These are phyloP conservation scores for Dendrobium chrysotoxum DNA, from an alignment of 106 monocot genomes.

Conservation along the genomic window DNA sequence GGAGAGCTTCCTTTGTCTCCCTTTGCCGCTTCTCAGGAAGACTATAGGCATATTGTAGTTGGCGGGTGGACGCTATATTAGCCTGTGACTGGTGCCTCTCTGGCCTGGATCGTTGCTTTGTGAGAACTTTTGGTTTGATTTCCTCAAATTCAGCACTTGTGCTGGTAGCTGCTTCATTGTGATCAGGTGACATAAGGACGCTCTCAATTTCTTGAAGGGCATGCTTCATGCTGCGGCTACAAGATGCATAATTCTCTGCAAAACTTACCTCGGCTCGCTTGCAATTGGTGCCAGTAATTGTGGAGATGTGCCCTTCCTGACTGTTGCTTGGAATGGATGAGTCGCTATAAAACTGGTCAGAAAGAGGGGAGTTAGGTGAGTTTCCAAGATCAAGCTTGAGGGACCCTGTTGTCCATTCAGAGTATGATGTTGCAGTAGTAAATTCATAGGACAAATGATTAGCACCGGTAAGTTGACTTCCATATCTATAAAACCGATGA, in stretches of 20 bases:
- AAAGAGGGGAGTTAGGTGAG: slow-evolving; percentile 62
- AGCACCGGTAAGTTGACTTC: background rate
- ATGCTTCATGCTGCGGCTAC: slow-evolving; percentile 36
- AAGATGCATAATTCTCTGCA: slow-evolving; percentile 9
- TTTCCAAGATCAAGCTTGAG: slow-evolving; percentile 32
- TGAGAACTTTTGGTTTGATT: background rate
- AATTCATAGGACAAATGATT: background rate
- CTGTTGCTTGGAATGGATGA: slow-evolving; percentile 26
- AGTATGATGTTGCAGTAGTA: background rate
- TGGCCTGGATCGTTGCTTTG: no score
- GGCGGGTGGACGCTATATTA: no score
- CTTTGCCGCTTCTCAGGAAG: slow-evolving; percentile 37
- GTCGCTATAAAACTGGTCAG: slow-evolving; percentile 29
- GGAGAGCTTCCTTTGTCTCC: slow-evolving; percentile 4
- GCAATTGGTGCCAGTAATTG: no score
- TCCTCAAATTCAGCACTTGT: slow-evolving; percentile 6
- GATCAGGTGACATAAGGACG: slow-evolving; percentile 72
- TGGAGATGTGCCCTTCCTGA: background rate
- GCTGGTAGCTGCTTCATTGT: slow-evolving; percentile 29
- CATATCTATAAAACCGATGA: background rate
- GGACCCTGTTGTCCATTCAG: background rate
- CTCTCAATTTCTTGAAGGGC: slow-evolving; percentile 64
- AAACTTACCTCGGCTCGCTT: no score
- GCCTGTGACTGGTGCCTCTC: no score
- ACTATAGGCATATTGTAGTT: background rate